Conservation (phyloP, 192 early-diverging fungal genomes). For the Coemansia javaensis region DNA sequence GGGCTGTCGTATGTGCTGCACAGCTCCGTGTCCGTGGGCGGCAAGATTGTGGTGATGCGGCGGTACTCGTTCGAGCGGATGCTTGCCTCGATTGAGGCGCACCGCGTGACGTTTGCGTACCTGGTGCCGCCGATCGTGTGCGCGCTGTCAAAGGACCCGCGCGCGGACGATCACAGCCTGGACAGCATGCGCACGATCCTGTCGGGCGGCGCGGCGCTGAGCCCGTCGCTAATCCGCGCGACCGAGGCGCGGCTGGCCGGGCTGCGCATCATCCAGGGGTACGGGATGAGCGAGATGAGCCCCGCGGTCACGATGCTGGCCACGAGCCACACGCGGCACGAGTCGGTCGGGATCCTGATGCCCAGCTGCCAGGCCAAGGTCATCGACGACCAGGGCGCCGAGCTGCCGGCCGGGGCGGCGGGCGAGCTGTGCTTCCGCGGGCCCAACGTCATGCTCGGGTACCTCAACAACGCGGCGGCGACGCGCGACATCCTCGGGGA, state of each 20-base stretch:
- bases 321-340: slow-evolving; percentile 25
- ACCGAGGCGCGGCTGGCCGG: slow-evolving; percentile 46
- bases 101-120: slow-evolving; percentile 61
- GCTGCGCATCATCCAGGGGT: slow-evolving; percentile 52
- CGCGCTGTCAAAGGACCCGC: slow-evolving; percentile 70
- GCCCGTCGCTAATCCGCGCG: slow-evolving; percentile 56
- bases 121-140: slow-evolving; percentile 66
- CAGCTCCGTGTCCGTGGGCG: slow-evolving; percentile 36
- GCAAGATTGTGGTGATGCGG: slow-evolving; percentile 63
- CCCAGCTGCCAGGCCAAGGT: slow-evolving; percentile 71
- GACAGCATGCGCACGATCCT: slow-evolving; percentile 60
- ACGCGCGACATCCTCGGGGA: slow-evolving; percentile 66
- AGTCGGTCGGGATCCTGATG: slow-evolving; percentile 66
- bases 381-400: slow-evolving; percentile 65
- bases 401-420: slow-evolving; percentile 47
- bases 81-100: slow-evolving; percentile 59
- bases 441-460: slow-evolving; percentile 83
- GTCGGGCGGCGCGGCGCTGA: slow-evolving; percentile 77
- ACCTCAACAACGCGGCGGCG: slow-evolving; percentile 73
- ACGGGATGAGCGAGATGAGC: slow-evolving; percentile 66
- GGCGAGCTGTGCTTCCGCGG: slow-evolving; percentile 89
- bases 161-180: slow-evolving; percentile 68
- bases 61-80: slow-evolving; percentile 65
- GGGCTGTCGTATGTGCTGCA: slow-evolving; percentile 57
- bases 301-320: slow-evolving; percentile 45